Evolutionary conservation across 1,139 yeast genomes (phyloP).

Genomic region (Saccharomycopsis crataegensis): DNA sequence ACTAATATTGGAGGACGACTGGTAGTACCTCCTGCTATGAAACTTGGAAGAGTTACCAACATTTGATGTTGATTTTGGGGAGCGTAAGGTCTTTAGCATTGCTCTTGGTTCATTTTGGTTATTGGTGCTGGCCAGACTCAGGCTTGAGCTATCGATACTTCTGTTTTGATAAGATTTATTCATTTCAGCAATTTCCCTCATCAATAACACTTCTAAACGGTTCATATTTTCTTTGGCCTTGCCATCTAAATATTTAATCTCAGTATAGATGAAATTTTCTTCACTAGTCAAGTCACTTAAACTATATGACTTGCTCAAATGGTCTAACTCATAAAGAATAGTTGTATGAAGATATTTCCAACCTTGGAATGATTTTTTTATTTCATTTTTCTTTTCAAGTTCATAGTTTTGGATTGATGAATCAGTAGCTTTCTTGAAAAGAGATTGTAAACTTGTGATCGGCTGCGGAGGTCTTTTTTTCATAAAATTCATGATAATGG

Average conservation of each 20-base stretch:
- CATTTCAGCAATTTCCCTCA: slow-evolving; percentile 12
- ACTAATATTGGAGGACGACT: background rate
- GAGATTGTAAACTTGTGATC: slow-evolving; percentile 45
- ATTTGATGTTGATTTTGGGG: slow-evolving; percentile 20
- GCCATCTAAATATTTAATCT: slow-evolving; percentile 43
- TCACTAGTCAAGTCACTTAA: slow-evolving; percentile 31
- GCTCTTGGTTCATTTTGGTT: slow-evolving; percentile 16
- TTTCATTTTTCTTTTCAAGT: slow-evolving; percentile 46
- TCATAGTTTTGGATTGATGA: slow-evolving; percentile 48
- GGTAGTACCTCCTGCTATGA: slow-evolving; percentile 1
- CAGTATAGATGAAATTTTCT: slow-evolving; percentile 37
- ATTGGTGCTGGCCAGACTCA: background rate
- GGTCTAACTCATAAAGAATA: slow-evolving; percentile 47
- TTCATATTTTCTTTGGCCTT: slow-evolving; percentile 33
- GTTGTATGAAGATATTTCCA: slow-evolving; percentile 66
- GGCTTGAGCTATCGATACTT: background rate
- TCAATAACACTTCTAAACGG: slow-evolving; percentile 12
- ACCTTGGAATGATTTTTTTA: slow-evolving; percentile 53
- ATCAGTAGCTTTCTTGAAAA: slow-evolving; percentile 57
- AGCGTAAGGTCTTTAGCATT: slow-evolving; percentile 26
- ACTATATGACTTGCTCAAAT: slow-evolving; percentile 38
- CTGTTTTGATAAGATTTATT: slow-evolving; percentile 2
- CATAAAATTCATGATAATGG: slow-evolving; percentile 32
- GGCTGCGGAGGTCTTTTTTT: slow-evolving; percentile 54
- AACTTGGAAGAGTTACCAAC: slow-evolving; percentile 3